Percentiles rank a stretch among this genome's conserved stretches.
These are phyloP conservation scores for Candida nitratophila DNA, from an alignment of 805 yeast species.

Conservation along the genomic window DNA sequence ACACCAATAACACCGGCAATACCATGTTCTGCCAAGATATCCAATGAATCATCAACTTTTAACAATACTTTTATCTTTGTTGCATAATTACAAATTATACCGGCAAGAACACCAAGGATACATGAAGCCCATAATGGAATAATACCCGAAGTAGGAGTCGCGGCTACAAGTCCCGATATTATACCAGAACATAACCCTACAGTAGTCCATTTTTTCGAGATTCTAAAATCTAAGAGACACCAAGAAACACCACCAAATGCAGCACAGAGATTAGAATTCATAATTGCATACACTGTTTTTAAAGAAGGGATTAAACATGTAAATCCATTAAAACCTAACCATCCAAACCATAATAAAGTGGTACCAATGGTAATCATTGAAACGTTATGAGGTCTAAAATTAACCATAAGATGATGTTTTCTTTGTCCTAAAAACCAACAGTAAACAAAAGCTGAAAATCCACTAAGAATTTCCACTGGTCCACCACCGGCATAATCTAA, in stretches of 20 bases:
- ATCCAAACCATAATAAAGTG: constrained; percentile 81
- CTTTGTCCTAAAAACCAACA: constrained; percentile 78
- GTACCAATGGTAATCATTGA: constrained; percentile 89
- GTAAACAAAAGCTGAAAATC: constrained; percentile 84
- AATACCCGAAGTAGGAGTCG: constrained; percentile 90
- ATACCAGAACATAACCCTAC: constrained; percentile 95
- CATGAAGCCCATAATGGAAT: constrained; percentile 91
- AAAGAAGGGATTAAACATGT: constrained; percentile 77
- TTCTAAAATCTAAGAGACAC: constrained; percentile 83
- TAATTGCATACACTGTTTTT: constrained; percentile 80
- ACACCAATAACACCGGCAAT: constrained; percentile 90
- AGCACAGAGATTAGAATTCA: constrained; percentile 88
- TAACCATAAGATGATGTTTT: constrained; percentile 66
- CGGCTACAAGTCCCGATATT: constrained; percentile 93
- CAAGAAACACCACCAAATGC: constrained; percentile 88
- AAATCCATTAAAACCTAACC: constrained; percentile 95
- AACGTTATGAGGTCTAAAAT: constrained; percentile 92
- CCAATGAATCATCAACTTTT: constrained; percentile 86
- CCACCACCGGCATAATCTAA: constrained; percentile 98
- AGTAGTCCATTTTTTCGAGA: constrained; percentile 87
- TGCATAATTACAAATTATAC: constrained; percentile 80
- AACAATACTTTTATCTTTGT: constrained; percentile 80
- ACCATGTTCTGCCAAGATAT: constrained; percentile 98
- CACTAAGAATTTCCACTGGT: constrained; percentile 89
- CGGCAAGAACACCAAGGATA: constrained; percentile 73